Evolutionary conservation across 371 early-diverging fungal genomes (phyloP).

Genomic region (Apophysomyces ossiformis): DNA sequence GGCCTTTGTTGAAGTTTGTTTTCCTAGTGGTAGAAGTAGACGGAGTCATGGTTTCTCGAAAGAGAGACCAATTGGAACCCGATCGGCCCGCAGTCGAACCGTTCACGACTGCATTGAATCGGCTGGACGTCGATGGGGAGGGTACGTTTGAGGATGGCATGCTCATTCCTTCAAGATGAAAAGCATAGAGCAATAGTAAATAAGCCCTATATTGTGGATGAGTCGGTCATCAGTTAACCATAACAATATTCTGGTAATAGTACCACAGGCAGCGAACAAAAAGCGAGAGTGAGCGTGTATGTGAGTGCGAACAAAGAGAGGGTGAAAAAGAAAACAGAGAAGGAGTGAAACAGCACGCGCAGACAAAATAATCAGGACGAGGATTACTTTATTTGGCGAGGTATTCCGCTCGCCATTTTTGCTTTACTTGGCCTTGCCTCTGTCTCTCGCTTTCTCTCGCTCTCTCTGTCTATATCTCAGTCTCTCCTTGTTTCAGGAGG

Average conservation of each 20-base stretch:
- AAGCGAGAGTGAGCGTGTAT: neutral
- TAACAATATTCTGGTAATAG: neutral
- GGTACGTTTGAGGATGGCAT: constrained; percentile 10
- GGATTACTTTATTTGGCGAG: constrained; percentile 2
- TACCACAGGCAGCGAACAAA: constrained; percentile 6
- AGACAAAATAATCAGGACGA: constrained; percentile 8
- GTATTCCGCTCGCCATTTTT: neutral
- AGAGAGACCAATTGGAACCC: constrained; percentile 27
- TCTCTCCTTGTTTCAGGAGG: neutral
- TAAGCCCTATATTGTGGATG: neutral
- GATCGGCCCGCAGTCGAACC: constrained; percentile 19
- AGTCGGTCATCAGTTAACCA: neutral
- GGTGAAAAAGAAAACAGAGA: neutral
- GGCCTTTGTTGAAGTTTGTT: constrained; percentile 9
- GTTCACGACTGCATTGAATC: neutral
- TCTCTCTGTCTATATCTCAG: neutral
- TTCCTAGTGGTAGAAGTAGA: constrained; percentile 4
- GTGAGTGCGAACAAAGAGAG: neutral
- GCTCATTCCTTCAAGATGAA: constrained; percentile 12
- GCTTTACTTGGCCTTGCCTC: neutral
- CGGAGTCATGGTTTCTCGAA: constrained; percentile 17
- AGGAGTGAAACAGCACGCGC: constrained; percentile 6
- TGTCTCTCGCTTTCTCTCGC: neutral
- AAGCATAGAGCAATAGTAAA: constrained; percentile 5
- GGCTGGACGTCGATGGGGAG: constrained; percentile 10